These are phyloP conservation scores for Beauveria pseudobassiana DNA, from an alignment of 2,329 filamentous ascomycete species.

Conservation along the genomic window DNA sequence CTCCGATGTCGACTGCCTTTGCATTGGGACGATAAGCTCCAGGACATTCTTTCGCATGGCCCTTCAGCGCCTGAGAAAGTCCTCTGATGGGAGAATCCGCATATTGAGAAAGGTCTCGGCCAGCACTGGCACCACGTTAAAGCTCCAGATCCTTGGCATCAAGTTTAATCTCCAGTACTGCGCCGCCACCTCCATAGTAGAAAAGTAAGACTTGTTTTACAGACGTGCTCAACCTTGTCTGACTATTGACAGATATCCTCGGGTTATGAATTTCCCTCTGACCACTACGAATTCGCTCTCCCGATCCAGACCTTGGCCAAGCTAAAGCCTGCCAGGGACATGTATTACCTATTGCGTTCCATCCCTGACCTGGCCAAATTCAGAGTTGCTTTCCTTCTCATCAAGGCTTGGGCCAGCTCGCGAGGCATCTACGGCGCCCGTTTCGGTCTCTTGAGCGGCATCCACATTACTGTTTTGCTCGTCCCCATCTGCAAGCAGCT, in stretches of 20 bases:
- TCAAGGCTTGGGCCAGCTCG: slow-evolving; percentile 55
- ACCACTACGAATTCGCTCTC: slow-evolving; percentile 48
- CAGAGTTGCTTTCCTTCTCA: slow-evolving; percentile 48
- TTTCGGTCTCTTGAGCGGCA: slow-evolving; percentile 58
- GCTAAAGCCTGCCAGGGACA: slow-evolving; percentile 56
- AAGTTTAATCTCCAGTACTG: slow-evolving; percentile 62
- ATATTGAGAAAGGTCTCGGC: slow-evolving; percentile 52
- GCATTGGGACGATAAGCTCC: slow-evolving; percentile 53
- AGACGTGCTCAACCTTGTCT: not conserved
- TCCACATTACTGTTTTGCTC: slow-evolving; percentile 57
- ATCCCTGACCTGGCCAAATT: slow-evolving; percentile 53
- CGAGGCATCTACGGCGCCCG: slow-evolving; percentile 57
- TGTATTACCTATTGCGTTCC: slow-evolving; percentile 51
- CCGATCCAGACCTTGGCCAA: slow-evolving; percentile 50
- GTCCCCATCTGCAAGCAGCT: slow-evolving; percentile 52
- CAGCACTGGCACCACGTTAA: slow-evolving; percentile 55
- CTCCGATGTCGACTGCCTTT: slow-evolving; percentile 61
- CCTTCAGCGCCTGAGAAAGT: slow-evolving; percentile 44
- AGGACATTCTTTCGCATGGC: slow-evolving; percentile 55
- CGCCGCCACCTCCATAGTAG: slow-evolving; percentile 45
- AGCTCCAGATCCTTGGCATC: slow-evolving; percentile 50
- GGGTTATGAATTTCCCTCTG: slow-evolving; percentile 37
- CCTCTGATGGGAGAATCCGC: slow-evolving; percentile 33
- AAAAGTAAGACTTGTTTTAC: slow-evolving; percentile 27
- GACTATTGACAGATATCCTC: slow-evolving; percentile 32